phyloP scores from a whole-genome alignment of 2,329 filamentous ascomycete genomes.

The Colletotrichum echinochloae region DNA sequence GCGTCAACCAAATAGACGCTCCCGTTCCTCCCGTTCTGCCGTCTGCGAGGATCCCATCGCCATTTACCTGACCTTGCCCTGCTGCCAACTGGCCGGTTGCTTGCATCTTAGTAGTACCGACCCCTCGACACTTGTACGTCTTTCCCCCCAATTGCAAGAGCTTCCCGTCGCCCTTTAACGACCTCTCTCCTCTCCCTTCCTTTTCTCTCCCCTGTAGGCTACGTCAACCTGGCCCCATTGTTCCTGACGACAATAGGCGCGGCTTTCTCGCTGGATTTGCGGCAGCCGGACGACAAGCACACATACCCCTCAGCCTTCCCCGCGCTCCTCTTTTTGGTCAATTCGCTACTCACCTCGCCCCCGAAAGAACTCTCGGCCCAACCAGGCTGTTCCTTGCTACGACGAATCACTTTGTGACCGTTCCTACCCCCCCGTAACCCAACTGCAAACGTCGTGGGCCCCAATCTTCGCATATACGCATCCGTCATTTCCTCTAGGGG shows the following conservation, averaged over 20 bases:
- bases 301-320: constrained; percentile 20
- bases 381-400: constrained; percentile 36
- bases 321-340: constrained; percentile 28
- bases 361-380: constrained; percentile 6
- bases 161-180: neutral
- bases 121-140: constrained; percentile 10
- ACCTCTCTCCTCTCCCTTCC: neutral
- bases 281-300: constrained; percentile 8
- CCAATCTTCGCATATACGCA: constrained; percentile 27
- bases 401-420: constrained; percentile 38
- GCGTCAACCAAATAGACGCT: constrained; percentile 34
- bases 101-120: constrained; percentile 28
- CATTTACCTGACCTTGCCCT: constrained; percentile 6
- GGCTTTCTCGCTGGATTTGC: constrained; percentile 20
- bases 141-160: constrained; percentile 3
- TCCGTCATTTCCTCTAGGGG: constrained; percentile 23
- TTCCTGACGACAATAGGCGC: constrained; percentile 38
- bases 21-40: constrained; percentile 20
- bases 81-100: constrained; percentile 18
- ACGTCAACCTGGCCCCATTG: constrained; percentile 30
- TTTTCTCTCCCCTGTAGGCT: constrained; percentile 14
- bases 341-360: constrained; percentile 27
- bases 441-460: constrained; percentile 40
- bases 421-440: constrained; percentile 28
- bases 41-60: constrained; percentile 12